Evolutionary conservation across 106 monocot genomes (phyloP).

Genomic region (Gastrodia elata): DNA sequence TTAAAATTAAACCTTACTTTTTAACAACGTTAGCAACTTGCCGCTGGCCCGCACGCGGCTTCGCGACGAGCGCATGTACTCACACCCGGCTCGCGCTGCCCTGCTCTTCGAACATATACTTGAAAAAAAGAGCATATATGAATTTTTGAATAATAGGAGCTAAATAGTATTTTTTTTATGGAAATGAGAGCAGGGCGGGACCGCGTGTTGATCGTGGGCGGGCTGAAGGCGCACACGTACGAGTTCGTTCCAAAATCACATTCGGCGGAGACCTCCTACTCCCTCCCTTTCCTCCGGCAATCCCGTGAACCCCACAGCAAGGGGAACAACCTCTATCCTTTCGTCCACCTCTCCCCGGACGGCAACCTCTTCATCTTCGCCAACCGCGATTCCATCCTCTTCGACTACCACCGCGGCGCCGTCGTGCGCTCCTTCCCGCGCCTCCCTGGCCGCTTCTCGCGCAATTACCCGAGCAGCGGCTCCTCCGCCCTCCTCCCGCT

Average conservation of each 20-base stretch:
- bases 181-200: conserved; percentile 15
- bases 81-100: too few relatives aligned
- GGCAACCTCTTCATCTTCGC: conserved; percentile 44
- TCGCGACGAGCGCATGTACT: too few relatives aligned
- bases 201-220: conserved; percentile 29
- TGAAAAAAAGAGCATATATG: too few relatives aligned
- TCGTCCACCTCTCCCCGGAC: conserved; percentile 40
- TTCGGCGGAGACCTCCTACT: conserved; percentile 14
- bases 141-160: too few relatives aligned
- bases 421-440: conserved; percentile 20
- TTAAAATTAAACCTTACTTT: too few relatives aligned
- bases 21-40: too few relatives aligned
- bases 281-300: conserved; percentile 31
- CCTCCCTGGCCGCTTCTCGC: conserved; percentile 18
- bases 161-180: too few relatives aligned
- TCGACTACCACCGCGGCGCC: conserved; percentile 13
- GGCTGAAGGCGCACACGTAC: conserved; percentile 26
- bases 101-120: too few relatives aligned
- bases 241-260: conserved; percentile 41
- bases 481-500: conserved; percentile 42
- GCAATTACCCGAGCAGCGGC: conserved; percentile 40
- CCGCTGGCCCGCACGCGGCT: too few relatives aligned
- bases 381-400: conserved; percentile 26
- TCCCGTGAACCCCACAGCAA: conserved; percentile 8
- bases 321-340: conserved; percentile 40